Base-by-base conservation (phyloP, 2,329 filamentous ascomycete species). In the Chlorencoelia australis region DNA sequence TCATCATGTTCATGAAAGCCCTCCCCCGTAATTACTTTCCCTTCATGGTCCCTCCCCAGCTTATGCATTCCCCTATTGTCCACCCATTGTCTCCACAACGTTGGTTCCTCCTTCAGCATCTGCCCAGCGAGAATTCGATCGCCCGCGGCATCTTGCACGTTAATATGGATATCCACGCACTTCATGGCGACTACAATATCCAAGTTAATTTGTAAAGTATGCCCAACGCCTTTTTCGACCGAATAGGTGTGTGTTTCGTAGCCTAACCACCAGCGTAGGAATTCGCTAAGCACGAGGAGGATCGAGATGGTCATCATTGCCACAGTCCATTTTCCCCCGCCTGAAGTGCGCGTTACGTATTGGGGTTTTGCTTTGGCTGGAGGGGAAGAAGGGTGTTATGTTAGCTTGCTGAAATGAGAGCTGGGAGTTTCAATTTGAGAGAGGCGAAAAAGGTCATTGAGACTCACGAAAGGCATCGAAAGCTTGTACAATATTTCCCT, bases 391-490 rank as follows among this genome's bases (percentile, higher is more conserved):
- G 11, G 22, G 6, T 7, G 16, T 33, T 41, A 32, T 19, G 25
- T 27, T 7, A 20, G 6, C 13, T 32, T 30, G 19, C 14, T 13
- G 16, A 7, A 39, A 15, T n/a, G n/a, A n/a, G n/a, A n/a, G n/a
- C n/a, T 17, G 6, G 30, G 11, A 26, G 36, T 11, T 14, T 15
- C 7, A 22, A 26, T 14, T 7, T 14, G 17, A 32, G 25, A 22
- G 29, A 25, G 13, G 10, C 20, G 13, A 11, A 28, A 26, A 13
- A 7, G n/a, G 13, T 30, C 16, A 16, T 10, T 18, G 29, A 25
- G 51, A 70, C 83, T 57, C 74, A 94, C 87, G 89, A 60, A 98
- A 98, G 48, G 88, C 89, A 67, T 98, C 91, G 62, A 98, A 98
- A 41, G 89, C 87, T 61, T 79, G 80, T 54, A 94, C 75, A 40